Evolutionary conservation across 2,329 filamentous ascomycete species (phyloP), one percentile per base, ranked within the genome.

Genomic region (Fusarium chuoi): DNA sequence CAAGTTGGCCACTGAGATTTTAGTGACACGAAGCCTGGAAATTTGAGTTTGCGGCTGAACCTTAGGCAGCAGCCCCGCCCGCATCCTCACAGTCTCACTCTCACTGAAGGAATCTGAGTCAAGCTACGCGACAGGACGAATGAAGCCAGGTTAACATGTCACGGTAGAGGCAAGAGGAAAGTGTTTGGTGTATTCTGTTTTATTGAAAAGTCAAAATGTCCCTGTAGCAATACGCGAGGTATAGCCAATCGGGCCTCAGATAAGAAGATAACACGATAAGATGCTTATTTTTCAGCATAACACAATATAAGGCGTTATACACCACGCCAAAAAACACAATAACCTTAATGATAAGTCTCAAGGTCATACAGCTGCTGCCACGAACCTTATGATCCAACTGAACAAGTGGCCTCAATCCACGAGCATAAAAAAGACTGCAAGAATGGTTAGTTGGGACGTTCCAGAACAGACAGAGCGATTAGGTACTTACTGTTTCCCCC

Each of bases 361-460:
- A 17, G 22, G 7, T 51, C 11, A 51, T 13, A 51, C 11, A n/a
- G 28, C 22, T 51, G n/a, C 30, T 36, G 49, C 33, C 49, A 26
- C 12, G 2, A 52, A 52, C 49, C 49, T 52, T 36, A 52, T 26
- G 4, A 51, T 51, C 30, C 17, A 51, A 20, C 30, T 7, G 2
- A 51, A 51, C 15, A 35, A 51, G 30, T 51, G 30, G 30, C 48
- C 48, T 51, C 48, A 33, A 35, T 51, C 48, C 33, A 52, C 17
- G 5, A 52, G n/a, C 7, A 36, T 51, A 51, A 51, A 51, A 13
- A 10, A 15, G 48, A 35, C 46, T 24, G 46, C 4, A 49, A 7
- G 2, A 0, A 10, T 49, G 7, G 7, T 24, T 3, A 49, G 7
- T 2, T 18, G 1, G 15, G 28, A 49, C 2, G 11, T 24, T 33